A percentile compares a stretch with the other conserved stretches of the same genome.
These are phyloP conservation scores for Trypethelium eluteriae DNA, from an alignment of 495 filamentous ascomycete species.

Conservation along the genomic window DNA sequence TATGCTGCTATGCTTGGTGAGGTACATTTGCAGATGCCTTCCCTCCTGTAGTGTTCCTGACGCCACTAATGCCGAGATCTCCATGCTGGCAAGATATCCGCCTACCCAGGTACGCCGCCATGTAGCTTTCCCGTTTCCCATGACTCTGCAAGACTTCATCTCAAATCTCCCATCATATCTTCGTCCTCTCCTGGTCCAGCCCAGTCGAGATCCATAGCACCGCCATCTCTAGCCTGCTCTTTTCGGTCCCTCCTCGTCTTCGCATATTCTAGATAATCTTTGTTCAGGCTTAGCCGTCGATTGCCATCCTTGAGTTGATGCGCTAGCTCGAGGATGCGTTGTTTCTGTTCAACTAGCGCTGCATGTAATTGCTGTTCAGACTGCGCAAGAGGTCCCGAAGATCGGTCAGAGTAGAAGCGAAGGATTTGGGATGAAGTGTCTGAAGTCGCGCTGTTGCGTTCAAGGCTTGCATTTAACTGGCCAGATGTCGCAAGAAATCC, in stretches of 20 bases:
- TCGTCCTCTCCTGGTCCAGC: slow-evolving; percentile 26
- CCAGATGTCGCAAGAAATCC: slow-evolving; percentile 24
- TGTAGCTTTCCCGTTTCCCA: no score
- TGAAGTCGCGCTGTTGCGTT: slow-evolving; percentile 12
- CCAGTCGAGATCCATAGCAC: slow-evolving; percentile 26
- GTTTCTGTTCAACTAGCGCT: slow-evolving; percentile 30
- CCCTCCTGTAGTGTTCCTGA: not conserved
- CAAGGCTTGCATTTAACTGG: slow-evolving; percentile 30
- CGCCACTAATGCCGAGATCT: slow-evolving; percentile 6
- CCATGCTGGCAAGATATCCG: not conserved
- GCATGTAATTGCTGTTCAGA: slow-evolving; percentile 27
- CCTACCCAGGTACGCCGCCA: not conserved
- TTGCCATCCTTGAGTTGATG: slow-evolving; percentile 31
- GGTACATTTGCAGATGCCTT: not conserved
- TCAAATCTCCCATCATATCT: slow-evolving; percentile 35
- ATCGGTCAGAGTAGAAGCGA: slow-evolving; percentile 27
- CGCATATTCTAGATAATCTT: slow-evolving; percentile 32
- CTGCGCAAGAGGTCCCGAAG: slow-evolving; percentile 23
- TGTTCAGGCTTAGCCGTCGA: slow-evolving; percentile 29
- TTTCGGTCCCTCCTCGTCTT: slow-evolving; percentile 23
- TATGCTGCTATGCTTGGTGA: not conserved
- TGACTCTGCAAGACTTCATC: not conserved
- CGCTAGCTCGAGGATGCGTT: slow-evolving; percentile 29
- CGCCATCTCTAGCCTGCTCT: slow-evolving; percentile 26
- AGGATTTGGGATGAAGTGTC: slow-evolving; percentile 19